Percentiles rank a stretch among this genome's conserved stretches.
Evolutionary conservation across 1,284 basidiomycete species (phyloP).

Genomic region (Apiotrichum mycotoxinovorans): DNA sequence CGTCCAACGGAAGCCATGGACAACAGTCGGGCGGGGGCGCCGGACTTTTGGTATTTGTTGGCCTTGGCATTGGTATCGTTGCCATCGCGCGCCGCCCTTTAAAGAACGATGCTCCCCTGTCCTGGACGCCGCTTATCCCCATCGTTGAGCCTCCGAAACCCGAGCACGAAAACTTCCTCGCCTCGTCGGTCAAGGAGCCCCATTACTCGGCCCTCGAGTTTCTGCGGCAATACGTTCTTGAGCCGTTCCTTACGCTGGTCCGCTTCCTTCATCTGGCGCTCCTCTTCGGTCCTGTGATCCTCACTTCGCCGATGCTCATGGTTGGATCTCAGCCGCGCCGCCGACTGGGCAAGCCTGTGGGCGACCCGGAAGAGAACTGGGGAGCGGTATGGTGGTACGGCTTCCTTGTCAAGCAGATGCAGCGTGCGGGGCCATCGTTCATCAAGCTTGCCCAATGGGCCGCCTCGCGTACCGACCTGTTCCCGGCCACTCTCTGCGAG

Average conservation of each 20-base stretch:
- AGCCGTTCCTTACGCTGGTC: conserved; percentile 77
- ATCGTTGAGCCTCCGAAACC: conserved; percentile 1
- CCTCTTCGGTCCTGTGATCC: conserved; percentile 83
- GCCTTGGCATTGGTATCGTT: conserved; percentile 26
- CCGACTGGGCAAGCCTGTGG: conserved; percentile 42
- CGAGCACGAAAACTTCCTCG: conserved; percentile 19
- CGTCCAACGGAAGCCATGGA: not conserved
- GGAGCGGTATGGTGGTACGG: conserved; percentile 94
- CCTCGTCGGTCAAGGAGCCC: conserved; percentile 17
- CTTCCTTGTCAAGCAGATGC: conserved; percentile 84
- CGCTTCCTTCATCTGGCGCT: conserved; percentile 80
- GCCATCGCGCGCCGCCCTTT: conserved; percentile 22
- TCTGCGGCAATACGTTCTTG: conserved; percentile 59
- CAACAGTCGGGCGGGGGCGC: conserved; percentile 20
- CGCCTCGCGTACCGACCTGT: conserved; percentile 88
- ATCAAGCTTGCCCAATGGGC: conserved; percentile 99
- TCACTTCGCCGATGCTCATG: conserved; percentile 79
- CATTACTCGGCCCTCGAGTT: conserved; percentile 17
- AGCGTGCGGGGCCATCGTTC: conserved; percentile 92
- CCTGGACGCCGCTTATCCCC: conserved; percentile 17
- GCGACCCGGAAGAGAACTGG: conserved; percentile 65
- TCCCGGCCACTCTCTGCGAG: conserved; percentile 86
- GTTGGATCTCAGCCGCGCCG: conserved; percentile 59
- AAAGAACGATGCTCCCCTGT: not conserved
- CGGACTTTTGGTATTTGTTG: conserved; percentile 26